Conservation (phyloP, 2,329 filamentous ascomycete genomes). For the Penicillium concentricum region DNA sequence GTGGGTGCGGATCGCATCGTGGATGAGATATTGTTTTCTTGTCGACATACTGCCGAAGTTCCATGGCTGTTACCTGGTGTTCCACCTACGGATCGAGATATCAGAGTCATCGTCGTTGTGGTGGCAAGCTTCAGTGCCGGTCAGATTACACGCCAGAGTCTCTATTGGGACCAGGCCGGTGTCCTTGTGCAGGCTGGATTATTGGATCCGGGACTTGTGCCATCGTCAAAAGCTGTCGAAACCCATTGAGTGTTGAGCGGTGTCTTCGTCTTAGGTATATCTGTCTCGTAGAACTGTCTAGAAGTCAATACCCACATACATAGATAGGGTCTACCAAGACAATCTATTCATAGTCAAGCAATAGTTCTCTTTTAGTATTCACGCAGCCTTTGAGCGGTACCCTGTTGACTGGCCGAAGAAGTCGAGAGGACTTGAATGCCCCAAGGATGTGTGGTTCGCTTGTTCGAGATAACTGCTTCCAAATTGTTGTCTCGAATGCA, state of each 20-base stretch:
- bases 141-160: conserved; percentile 49
- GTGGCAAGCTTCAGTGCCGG: conserved; percentile 44
- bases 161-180: conserved; percentile 64
- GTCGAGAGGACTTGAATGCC: too few relatives aligned
- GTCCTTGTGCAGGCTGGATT: conserved; percentile 60
- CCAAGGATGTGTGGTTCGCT: too few relatives aligned
- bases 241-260: not conserved
- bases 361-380: not conserved
- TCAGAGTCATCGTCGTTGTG: conserved; percentile 54
- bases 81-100: conserved; percentile 53
- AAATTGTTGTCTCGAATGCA: too few relatives aligned
- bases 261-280: not conserved
- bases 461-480: too few relatives aligned
- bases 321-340: not conserved
- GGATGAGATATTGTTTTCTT: conserved; percentile 57
- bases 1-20: conserved; percentile 57
- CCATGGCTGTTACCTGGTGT: conserved; percentile 58
- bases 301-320: not conserved
- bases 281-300: not conserved
- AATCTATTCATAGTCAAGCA: not conserved
- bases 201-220: conserved; percentile 55
- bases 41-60: conserved; percentile 55
- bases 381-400: not conserved
- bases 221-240: conserved; percentile 17
- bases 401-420: too few relatives aligned